Conservation (phyloP, 306 rosid species). For the Pterocarpus santalinus region DNA sequence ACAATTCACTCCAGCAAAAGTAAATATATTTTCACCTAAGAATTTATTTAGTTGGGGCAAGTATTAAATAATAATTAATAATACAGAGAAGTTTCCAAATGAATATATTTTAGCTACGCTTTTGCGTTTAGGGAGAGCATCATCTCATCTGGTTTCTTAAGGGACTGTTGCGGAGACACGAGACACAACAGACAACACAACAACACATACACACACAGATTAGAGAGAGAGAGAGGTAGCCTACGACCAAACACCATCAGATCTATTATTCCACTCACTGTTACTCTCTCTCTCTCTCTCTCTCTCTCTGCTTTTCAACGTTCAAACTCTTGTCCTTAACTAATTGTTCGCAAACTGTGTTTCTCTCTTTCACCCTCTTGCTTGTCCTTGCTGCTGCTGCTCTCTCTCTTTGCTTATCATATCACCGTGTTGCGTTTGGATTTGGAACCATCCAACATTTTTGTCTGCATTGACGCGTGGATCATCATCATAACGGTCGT, state of each 20-base stretch:
- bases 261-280: neutral
- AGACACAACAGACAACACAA: no score
- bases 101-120: no score
- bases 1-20: no score
- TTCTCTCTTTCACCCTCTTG: neutral
- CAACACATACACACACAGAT: neutral
- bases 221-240: neutral
- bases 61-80: no score
- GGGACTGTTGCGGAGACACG: no score
- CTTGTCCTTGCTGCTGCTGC: neutral
- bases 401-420: no score
- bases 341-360: neutral
- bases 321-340: neutral
- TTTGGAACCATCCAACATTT: neutral
- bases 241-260: neutral
- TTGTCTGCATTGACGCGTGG: conserved; percentile 18
- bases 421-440: neutral
- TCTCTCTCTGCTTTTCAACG: neutral
- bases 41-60: no score
- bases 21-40: no score
- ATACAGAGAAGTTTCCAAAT: no score
- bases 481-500: conserved; percentile 24
- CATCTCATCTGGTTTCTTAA: no score
- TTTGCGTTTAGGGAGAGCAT: no score
- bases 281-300: neutral